A percentile compares a stretch with the other conserved stretches of the same genome.
Conservation (phyloP, 1,139 yeast genomes). For the Pneumocystis carinii region DNA sequence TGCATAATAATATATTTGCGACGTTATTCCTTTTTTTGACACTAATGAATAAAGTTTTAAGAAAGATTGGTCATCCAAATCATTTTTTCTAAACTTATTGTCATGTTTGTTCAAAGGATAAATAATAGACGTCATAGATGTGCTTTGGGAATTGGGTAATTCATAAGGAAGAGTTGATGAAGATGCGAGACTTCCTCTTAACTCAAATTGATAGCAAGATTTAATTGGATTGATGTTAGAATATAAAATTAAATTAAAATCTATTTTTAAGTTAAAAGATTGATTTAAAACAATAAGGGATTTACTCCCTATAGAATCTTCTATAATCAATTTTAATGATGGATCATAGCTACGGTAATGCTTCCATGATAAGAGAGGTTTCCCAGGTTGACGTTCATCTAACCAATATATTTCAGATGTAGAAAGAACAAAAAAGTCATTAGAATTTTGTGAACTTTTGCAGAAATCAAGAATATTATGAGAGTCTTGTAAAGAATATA, state of each 20-base stretch:
- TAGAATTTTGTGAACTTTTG: not conserved
- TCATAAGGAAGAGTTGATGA: not conserved
- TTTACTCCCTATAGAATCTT: not conserved
- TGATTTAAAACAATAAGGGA: not conserved
- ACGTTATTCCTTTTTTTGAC: not conserved
- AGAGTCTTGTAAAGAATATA: not conserved
- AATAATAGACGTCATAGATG: not conserved
- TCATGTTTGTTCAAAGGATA: not conserved
- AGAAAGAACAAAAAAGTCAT: not conserved
- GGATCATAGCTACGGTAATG: conserved; percentile 1
- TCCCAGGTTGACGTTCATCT: not conserved
- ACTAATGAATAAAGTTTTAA: not conserved
- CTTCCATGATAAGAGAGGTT: not conserved
- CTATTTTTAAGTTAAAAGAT: not conserved
- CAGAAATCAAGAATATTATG: not conserved
- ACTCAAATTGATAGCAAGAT: not conserved
- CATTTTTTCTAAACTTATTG: not conserved
- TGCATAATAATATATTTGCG: not conserved
- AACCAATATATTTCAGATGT: conserved; percentile 1
- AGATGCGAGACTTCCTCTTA: not conserved
- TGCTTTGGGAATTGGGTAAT: not conserved
- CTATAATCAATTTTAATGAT: not conserved
- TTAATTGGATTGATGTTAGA: not conserved
- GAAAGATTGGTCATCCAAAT: not conserved
- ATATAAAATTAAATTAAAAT: not conserved